These are phyloP conservation scores for Naganishia vishniacii DNA, from an alignment of 768 basidiomycete species.

Conservation along the genomic window DNA sequence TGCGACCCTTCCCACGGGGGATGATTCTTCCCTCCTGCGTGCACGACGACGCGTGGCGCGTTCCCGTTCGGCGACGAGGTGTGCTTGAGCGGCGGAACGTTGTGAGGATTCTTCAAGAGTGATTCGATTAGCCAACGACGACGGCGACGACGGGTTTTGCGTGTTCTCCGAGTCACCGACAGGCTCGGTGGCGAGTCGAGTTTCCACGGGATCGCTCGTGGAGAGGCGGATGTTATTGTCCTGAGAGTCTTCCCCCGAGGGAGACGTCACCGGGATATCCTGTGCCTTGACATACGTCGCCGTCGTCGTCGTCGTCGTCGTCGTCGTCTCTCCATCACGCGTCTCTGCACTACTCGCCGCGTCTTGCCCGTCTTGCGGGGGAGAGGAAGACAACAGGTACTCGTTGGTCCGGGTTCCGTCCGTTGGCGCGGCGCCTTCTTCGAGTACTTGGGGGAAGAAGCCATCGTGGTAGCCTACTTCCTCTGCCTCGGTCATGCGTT, in stretches of 20 bases:
- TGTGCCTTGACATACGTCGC: too few species aligned
- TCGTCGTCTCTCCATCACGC: too few species aligned
- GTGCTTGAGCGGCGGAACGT: slow-evolving; percentile 53
- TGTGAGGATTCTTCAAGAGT: not conserved
- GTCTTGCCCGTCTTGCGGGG: slow-evolving; percentile 19
- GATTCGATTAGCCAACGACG: too few species aligned
- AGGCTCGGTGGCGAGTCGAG: slow-evolving; percentile 12
- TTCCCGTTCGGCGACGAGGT: slow-evolving; percentile 53
- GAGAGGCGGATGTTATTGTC: not conserved
- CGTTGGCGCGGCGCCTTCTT: slow-evolving; percentile 22
- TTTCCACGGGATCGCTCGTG: slow-evolving; percentile 8
- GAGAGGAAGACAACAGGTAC: slow-evolving; percentile 54
- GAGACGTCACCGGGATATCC: not conserved
- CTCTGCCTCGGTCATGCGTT: slow-evolving; percentile 75
- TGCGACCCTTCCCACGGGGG: slow-evolving; percentile 36
- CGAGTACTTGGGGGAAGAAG: slow-evolving; percentile 57
- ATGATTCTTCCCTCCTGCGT: slow-evolving; percentile 3
- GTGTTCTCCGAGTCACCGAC: too few species aligned
- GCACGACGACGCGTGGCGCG: slow-evolving; percentile 1
- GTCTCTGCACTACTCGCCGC: too few species aligned
- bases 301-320: too few species aligned
- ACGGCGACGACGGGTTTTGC: too few species aligned
- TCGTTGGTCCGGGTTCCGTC: slow-evolving; percentile 53
- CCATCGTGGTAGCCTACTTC: slow-evolving; percentile 82
- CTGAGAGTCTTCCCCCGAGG: not conserved